phyloP scores from a whole-genome alignment of 2,329 filamentous ascomycete species.

The Scedosporium aurantiacum region DNA sequence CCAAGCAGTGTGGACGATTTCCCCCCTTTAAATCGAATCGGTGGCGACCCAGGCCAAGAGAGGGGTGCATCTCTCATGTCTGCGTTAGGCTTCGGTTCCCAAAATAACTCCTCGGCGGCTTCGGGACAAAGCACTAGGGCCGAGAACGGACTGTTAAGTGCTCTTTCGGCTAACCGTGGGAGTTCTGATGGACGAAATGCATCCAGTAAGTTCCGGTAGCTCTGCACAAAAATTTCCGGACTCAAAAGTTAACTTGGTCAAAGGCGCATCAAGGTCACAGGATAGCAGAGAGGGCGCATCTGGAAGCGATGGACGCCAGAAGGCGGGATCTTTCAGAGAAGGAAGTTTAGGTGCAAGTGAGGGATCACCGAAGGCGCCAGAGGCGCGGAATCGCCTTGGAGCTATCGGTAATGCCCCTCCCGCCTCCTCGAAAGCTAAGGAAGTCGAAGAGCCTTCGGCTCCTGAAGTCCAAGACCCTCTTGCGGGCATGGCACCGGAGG shows the following conservation, averaged over 20 bases:
- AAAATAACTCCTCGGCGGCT: conserved; percentile 21
- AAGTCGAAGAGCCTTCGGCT: conserved; percentile 27
- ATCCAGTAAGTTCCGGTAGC: not conserved
- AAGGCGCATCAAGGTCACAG: not conserved
- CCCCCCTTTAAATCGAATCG: conserved; percentile 48
- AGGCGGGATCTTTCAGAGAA: conserved; percentile 32
- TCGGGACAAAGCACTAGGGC: conserved; percentile 29
- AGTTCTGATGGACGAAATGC: conserved; percentile 25
- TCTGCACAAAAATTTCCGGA: not conserved
- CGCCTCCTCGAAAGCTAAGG: conserved; percentile 27
- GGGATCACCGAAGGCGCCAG: conserved; percentile 18
- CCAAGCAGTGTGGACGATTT: conserved; percentile 47
- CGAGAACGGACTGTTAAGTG: conserved; percentile 53
- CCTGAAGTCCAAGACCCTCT: conserved; percentile 45
- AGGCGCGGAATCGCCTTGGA: conserved; percentile 30
- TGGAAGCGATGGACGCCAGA: conserved; percentile 35
- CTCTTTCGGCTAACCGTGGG: conserved; percentile 48
- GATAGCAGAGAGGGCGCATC: conserved; percentile 8
- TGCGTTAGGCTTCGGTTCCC: conserved; percentile 41
- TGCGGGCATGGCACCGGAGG: conserved; percentile 47
- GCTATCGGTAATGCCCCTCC: conserved; percentile 35
- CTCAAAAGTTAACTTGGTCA: not conserved
- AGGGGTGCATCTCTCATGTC: conserved; percentile 40
- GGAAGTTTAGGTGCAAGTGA: conserved; percentile 26
- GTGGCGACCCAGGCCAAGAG: conserved; percentile 48